Percentiles rank a stretch among this genome's conserved stretches.
Evolutionary conservation across 306 rosid species (phyloP).

Genomic region (Fragaria nilgerrensis): DNA sequence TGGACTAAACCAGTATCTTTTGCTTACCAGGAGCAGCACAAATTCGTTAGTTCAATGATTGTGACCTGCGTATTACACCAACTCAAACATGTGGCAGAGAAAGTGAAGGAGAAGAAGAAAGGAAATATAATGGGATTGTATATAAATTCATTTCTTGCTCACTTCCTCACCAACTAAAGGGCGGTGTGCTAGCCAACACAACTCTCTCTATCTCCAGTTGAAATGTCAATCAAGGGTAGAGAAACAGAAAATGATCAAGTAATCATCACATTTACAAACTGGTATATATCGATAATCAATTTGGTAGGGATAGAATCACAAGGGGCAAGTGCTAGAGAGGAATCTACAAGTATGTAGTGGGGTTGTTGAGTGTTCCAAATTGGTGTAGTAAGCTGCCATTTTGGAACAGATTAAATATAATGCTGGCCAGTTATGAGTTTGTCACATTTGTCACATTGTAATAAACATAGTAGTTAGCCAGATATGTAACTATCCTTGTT

Average conservation of each 20-base stretch:
- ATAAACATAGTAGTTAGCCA: background rate
- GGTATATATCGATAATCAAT: background rate
- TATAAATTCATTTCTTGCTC: background rate
- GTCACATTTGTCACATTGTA: background rate
- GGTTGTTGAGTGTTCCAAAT: background rate
- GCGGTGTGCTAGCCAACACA: background rate
- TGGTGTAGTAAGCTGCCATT: background rate
- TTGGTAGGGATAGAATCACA: background rate
- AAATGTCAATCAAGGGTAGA: background rate
- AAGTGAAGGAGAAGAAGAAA: background rate
- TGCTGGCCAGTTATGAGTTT: background rate
- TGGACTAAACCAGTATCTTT: slow-evolving; percentile 15
- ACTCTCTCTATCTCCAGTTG: background rate
- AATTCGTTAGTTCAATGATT: background rate
- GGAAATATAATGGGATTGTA: background rate
- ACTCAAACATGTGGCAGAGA: background rate
- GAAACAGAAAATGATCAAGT: background rate
- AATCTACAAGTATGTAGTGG: background rate
- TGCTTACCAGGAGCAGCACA: slow-evolving; percentile 5
- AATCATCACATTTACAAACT: background rate
- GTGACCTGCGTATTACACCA: background rate
- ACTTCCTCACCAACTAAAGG: slow-evolving; percentile 13
- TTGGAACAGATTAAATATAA: background rate
- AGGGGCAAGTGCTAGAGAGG: background rate
- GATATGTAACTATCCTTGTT: background rate